These are phyloP conservation scores for Viola odorata DNA, from an alignment of 345 rosid genomes.

Conservation along the genomic window DNA sequence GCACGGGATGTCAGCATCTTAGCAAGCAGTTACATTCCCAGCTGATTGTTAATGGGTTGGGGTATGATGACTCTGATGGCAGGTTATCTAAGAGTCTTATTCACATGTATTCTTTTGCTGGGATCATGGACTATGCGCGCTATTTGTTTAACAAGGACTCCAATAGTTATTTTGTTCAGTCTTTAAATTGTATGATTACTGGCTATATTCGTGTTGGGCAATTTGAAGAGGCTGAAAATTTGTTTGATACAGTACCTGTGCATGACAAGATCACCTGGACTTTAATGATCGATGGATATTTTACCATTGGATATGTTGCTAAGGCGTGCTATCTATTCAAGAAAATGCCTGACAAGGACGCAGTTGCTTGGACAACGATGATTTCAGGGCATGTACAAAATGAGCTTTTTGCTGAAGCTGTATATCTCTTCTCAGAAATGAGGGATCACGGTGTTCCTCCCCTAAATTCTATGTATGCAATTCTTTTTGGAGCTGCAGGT, in stretches of 20 bases:
- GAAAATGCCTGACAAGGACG: constrained; percentile 44
- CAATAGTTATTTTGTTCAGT: constrained; percentile 22
- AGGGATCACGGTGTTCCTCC: constrained; percentile 29
- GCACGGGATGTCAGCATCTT: constrained; percentile 38
- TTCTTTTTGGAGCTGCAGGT: constrained; percentile 62
- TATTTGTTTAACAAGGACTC: constrained; percentile 33
- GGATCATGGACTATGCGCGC: constrained; percentile 48
- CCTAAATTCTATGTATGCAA: constrained; percentile 31
- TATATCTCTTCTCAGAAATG: constrained; percentile 33
- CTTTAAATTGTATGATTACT: constrained; percentile 39
- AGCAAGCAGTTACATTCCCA: constrained; percentile 64
- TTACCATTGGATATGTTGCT: constrained; percentile 29
- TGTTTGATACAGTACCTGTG: constrained; percentile 35
- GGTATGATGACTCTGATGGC: constrained; percentile 46
- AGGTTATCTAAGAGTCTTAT: constrained; percentile 61
- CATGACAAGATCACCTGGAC: constrained; percentile 53
- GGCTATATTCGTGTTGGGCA: constrained; percentile 41
- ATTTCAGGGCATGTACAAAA: constrained; percentile 48
- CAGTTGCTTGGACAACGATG: constrained; percentile 54
- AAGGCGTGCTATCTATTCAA: constrained; percentile 29
- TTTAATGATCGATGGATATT: constrained; percentile 46
- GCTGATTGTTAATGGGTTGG: constrained; percentile 38
- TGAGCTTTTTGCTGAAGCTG: constrained; percentile 45
- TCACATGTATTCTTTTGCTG: constrained; percentile 57
- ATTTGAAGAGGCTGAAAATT: constrained; percentile 36